Evolutionary conservation across 2,329 filamentous ascomycete genomes (phyloP).

Genomic region (Botryotinia calthae): DNA sequence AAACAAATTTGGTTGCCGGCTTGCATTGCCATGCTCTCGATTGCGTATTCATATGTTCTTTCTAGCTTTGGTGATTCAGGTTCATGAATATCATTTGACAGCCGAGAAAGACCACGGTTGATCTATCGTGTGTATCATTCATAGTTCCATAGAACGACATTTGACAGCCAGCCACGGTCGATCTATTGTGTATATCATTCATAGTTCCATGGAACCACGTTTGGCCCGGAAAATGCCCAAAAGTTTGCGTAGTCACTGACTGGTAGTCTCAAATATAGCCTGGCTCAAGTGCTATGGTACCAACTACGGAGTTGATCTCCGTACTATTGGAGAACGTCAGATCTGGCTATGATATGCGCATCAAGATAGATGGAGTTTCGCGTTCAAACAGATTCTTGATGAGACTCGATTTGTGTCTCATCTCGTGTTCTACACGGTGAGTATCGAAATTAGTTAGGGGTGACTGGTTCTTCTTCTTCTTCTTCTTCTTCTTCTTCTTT

Average conservation of each 20-base stretch:
- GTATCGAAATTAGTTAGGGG: background rate
- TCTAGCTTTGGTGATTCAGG: background rate
- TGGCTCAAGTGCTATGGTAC: background rate
- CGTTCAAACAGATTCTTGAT: background rate
- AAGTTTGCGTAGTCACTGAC: background rate
- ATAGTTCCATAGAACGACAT: background rate
- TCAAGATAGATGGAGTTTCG: background rate
- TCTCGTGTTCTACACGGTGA: background rate
- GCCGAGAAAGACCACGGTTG: background rate
- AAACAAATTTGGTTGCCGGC: background rate
- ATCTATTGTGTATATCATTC: constrained; percentile 1
- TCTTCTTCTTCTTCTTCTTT: background rate
- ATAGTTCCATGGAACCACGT: background rate
- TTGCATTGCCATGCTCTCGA: background rate
- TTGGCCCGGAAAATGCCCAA: background rate
- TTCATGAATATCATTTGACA: constrained; percentile 11
- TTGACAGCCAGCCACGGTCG: background rate
- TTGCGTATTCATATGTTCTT: constrained; percentile 1
- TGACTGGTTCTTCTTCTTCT: background rate
- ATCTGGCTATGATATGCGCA: constrained; percentile 6
- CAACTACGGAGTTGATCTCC: background rate
- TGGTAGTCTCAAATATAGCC: background rate
- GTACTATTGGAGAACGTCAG: constrained; percentile 10
- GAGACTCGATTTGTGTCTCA: constrained; percentile 1
- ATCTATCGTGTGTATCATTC: background rate